Base-by-base conservation (phyloP, 495 filamentous ascomycete species). In the Podospora sp. region DNA sequence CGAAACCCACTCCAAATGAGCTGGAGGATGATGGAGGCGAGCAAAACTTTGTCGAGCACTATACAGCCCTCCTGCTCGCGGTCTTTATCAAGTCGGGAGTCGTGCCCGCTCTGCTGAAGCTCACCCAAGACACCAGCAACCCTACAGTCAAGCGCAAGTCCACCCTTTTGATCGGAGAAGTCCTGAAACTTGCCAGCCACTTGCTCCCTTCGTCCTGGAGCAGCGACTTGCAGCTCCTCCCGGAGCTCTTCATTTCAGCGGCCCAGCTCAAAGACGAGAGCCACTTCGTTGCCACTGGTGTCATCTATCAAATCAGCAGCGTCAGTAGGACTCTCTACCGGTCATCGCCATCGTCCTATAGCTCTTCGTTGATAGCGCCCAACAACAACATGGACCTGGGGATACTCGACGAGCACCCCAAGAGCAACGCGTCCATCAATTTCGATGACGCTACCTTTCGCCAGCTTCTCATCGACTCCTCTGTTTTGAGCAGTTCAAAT, bases 301-400 rank as follows among this genome's bases (percentile, higher is more conserved):
- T 93, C 6, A 91, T 98, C 40, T 99, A 97, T 74, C 95, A 98
- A 73, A 94, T 98, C 6, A 96, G 97, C 78, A 97, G 95, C 72
- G 92, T 99, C 65, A 99, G 94, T 77, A 88, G 92, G 67, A 98
- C 94, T 1, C 80, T 99, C 11, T 92, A 97, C 74, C 87, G 96
- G 59, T 96, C 93, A 29, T 83, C 83, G 8, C 80, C 82, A 2
- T 76, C 80, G 8, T 73, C 66, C 18, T 79, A 76, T 40, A 72
- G 78, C 20, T 70, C 78, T 14, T 78, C 77, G 25, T 68, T 77
- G 20, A 67, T 78, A 8, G 71, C 78, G 18, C 74, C 73, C 22
- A 80, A 70, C 62, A 76, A 77, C 58, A 73, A 67, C 65, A 71
- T 82, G 67, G 83, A 81, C 29, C 63, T 79, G 22, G 74, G 77